Base-by-base conservation (phyloP, 352 stramenopile genomes). In the Elongisporangium anandrum region DNA sequence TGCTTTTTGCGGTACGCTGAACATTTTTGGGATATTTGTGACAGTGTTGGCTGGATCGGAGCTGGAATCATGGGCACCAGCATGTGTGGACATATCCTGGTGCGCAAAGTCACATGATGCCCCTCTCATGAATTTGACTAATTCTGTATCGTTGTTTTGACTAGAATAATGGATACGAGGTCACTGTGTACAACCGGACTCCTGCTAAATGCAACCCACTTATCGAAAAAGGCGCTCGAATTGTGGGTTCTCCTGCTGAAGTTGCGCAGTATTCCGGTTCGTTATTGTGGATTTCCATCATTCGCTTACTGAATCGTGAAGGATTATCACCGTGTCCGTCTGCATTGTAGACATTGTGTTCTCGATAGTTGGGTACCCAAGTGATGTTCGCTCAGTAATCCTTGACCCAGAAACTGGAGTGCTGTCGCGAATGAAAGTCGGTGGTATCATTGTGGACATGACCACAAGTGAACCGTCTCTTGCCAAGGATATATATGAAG, bases 381-480 rank as follows among this genome's bases (percentile, higher is more conserved):
- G 69, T 17, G 89, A 97, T 45, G 89, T 97, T 17, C 77, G 81
- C 20, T 77, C 79, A 2, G 83, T 95, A 10, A 85, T 95, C 26
- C 59, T 88, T 17, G 85, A 91, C 50, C 69, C 81, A 0, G 63
- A 88, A 21, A 86, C 70, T 16, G 85, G 85, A 49, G 50, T 87
- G 48, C 66, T 95, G 0, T 79, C 79, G n/a, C 70, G 66, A 52
- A 87, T 95, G 71, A 87, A 90, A 58, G 67, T 75, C 26, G 87
- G 83, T 20, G 80, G 87, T 8, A 85, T 97, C 59, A 84, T 96
- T 58, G 85, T 96, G 48, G 90, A 97, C 59, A 96, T 96, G 88
- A 96, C 90, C 1, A 97, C 90, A 1, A 96, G 84, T 56, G 75
- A 91, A 38, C 90, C 90, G 45, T 88, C 78, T 17, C 68, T 97